Base-by-base conservation (phyloP, 768 basidiomycete genomes). In the Suillus subalutaceus region DNA sequence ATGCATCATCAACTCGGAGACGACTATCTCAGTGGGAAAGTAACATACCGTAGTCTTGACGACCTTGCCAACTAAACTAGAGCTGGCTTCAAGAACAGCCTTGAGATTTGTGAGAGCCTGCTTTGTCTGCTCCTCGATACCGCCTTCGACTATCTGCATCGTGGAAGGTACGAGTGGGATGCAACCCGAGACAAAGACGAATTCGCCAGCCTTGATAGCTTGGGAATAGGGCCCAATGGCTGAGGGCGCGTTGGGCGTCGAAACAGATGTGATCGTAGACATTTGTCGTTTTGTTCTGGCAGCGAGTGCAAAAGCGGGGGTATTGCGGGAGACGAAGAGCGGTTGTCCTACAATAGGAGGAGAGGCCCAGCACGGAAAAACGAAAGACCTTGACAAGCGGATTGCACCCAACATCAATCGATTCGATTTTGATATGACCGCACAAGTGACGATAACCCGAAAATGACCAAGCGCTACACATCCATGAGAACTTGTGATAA, bases 191-290 rank as follows among this genome's bases (percentile, higher is more conserved):
- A 89, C 84, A 80, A 97, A 99, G 69, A 98, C 86, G 66, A 95
- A 85, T 71, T 92, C 88, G 61, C 92, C 92, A 62, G 85, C 84
- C 73, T 91, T 92, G 79, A 96, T 86, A 5, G 89, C 96, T 80
- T 97, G 92, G 2, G 88, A 89, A 80, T 97, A 97, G 40, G 95
- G 95, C 0, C 93, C 93, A 66, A 94, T 87, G 0, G 93, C 92
- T 20, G 87, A 83, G 1, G 93, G 87, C 6, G 93, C 92, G 63
- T 64, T 62, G 8, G 57, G 20, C n/a, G 62, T 62, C 58, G 41
- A 64, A 23, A 60, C 35, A 16, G 62, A 5, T 23, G 59, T 44
- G n/a, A 52, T 68, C 35, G 59, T 70, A 41, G 58, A 41, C 58
- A 59, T 59, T 68, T 41, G 8, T 59, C 9, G 58, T 10, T 41